Evolutionary conservation across 2,329 filamentous ascomycete genomes (phyloP).

Genomic region (Ophiostoma triangulosporum): DNA sequence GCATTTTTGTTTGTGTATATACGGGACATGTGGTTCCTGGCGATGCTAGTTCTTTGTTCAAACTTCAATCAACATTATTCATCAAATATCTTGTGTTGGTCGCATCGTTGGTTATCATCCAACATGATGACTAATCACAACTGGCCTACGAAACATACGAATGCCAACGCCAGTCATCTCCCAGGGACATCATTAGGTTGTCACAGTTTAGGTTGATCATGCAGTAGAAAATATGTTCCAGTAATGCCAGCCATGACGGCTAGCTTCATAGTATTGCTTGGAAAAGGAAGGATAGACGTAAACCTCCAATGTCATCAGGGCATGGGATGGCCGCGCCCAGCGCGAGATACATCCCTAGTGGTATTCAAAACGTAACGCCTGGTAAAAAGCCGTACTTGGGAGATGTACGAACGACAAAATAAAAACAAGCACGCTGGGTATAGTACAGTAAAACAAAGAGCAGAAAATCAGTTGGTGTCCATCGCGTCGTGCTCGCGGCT

Average conservation of each 20-base stretch:
- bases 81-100: not conserved
- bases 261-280: not conserved
- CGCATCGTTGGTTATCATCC: not conserved
- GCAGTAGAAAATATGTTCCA: not conserved
- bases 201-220: no score
- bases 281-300: not conserved
- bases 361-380: not conserved
- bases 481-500: constrained; percentile 37
- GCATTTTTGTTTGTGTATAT: constrained; percentile 8
- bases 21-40: not conserved
- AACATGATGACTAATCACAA: not conserved
- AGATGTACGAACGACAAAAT: not conserved
- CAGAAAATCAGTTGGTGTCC: constrained; percentile 32
- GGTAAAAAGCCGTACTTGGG: not conserved
- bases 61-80: not conserved
- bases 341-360: not conserved
- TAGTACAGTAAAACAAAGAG: not conserved
- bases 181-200: not conserved
- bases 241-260: not conserved
- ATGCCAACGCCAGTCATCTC: no score
- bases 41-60: not conserved
- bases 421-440: not conserved
- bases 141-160: no score
- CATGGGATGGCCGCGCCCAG: not conserved
- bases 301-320: not conserved